Percentiles rank a stretch among this genome's conserved stretches.
Conservation (phyloP, 139 green algal species). For the Ulvella scutata region DNA sequence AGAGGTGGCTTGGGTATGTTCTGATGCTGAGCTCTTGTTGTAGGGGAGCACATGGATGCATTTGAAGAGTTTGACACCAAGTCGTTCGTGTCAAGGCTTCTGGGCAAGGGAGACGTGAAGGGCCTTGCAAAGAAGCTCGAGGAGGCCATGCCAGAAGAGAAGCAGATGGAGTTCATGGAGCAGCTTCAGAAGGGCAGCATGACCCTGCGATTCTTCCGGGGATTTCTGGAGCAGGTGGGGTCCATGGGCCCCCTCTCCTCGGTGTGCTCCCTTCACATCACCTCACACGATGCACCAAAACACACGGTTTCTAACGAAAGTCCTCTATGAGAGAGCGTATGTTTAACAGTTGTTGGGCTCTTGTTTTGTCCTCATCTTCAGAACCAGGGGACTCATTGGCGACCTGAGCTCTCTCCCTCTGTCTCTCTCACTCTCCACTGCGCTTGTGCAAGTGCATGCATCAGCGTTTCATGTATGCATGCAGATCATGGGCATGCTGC, state of each 20-base stretch:
- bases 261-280: slow-evolving; percentile 33
- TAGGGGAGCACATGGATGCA: slow-evolving; percentile 98
- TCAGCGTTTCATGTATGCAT: too few species aligned
- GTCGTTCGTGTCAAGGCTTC: slow-evolving; percentile 83
- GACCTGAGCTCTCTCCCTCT: too few species aligned
- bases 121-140: slow-evolving; percentile 82
- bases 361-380: too few species aligned
- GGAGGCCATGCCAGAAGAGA: slow-evolving; percentile 69
- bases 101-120: slow-evolving; percentile 81
- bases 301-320: too few species aligned
- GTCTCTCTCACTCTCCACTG: too few species aligned
- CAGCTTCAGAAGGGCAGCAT: slow-evolving; percentile 83
- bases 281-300: too few species aligned
- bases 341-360: too few species aligned
- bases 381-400: too few species aligned
- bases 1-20: too few species aligned
- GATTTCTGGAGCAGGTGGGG: slow-evolving; percentile 90
- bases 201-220: slow-evolving; percentile 87
- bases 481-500: slow-evolving; percentile 2
- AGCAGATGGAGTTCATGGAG: slow-evolving; percentile 81
- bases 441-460: too few species aligned
- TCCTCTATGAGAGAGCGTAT: too few species aligned
- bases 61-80: slow-evolving; percentile 94
- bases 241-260: slow-evolving; percentile 83
- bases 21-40: too few species aligned